Base-by-base conservation (phyloP, 768 basidiomycete species). In the Hypholoma sublateritium region DNA sequence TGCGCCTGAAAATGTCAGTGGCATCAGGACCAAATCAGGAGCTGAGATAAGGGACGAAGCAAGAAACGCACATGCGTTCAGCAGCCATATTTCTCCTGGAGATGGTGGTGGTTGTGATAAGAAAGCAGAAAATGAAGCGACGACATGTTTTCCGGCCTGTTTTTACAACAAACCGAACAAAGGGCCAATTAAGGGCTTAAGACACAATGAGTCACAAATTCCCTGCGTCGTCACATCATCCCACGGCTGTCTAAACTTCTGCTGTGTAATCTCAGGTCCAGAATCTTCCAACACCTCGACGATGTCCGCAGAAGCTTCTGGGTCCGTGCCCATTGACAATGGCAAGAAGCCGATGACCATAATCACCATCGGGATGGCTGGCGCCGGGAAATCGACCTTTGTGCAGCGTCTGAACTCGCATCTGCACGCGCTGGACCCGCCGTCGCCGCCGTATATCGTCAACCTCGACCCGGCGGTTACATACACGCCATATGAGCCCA, bases 391-490 rank as follows among this genome's bases (percentile, higher is more conserved):
- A 77, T 98, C 97, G 5, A 98, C 96, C 2, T 92, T 99, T 69
- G 92, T 99, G 17, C 93, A 97, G 63, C 85, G 93, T 34, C 87
- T 98, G 55, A 98, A 96, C 71, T 90, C 95, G 13, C 84, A 98
- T 74, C 76, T 98, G 46, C 92, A 96, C 73, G 80, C 87, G 0
- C 72, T 74, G 42, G 70, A 85, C 57, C 83, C 80, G 2, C 78
- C 80, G 22, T 74, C 76, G n/a, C 88, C 89, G 2, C 95, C 97
- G 0, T 99, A 99, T 72, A 88, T 98, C 69, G 82, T 99, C 70
- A 99, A 99, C 70, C 88, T 99, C 58, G 97, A 99, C 71, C 97
- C 97, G 5, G 97, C 97, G 1, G 96, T 98, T 2, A 81, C 90
- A 7, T 88, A 88, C 57, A 80, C 94, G 39, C 93, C 95, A 2